A percentile compares a stretch with the other conserved stretches of the same genome.
These are phyloP conservation scores for Ambrosia artemisiifolia DNA, from an alignment of 129 eudicot species.

Conservation along the genomic window DNA sequence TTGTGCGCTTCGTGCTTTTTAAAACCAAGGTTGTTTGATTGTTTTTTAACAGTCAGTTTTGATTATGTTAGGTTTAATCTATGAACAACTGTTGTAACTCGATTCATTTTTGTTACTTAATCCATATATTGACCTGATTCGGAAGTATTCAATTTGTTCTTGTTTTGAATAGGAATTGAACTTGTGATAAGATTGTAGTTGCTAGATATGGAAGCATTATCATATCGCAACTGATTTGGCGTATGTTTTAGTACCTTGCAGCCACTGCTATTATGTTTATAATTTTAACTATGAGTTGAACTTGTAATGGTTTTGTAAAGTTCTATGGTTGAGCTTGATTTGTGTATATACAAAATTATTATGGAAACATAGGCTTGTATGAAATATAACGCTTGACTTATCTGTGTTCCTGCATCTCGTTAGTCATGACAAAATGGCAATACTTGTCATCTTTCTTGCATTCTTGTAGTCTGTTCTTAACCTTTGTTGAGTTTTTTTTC, in stretches of 20 bases:
- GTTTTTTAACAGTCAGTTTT: not conserved
- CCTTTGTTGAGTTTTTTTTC: not conserved
- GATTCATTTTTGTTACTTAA: too few relatives aligned
- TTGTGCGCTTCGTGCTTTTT: too few relatives aligned
- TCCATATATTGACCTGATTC: conserved; percentile 3
- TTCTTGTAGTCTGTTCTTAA: too few relatives aligned
- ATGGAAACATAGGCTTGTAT: not conserved
- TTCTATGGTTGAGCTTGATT: not conserved
- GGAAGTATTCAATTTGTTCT: not conserved
- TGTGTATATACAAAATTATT: not conserved
- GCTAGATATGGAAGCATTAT: not conserved
- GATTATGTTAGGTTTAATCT: not conserved
- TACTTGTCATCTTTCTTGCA: too few relatives aligned
- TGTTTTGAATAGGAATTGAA: not conserved
- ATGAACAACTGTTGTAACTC: not conserved
- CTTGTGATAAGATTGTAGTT: not conserved
- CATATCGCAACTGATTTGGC: not conserved
- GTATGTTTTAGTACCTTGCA: conserved; percentile 7
- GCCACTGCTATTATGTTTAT: not conserved
- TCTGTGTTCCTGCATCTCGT: not conserved
- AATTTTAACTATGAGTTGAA: too few relatives aligned
- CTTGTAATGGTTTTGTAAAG: not conserved
- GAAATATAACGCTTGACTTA: conserved; percentile 1
- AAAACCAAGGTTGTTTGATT: not conserved
- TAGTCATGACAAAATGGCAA: not conserved